phyloP scores from a whole-genome alignment of 768 basidiomycete species.

The Cytidiella melzeri region DNA sequence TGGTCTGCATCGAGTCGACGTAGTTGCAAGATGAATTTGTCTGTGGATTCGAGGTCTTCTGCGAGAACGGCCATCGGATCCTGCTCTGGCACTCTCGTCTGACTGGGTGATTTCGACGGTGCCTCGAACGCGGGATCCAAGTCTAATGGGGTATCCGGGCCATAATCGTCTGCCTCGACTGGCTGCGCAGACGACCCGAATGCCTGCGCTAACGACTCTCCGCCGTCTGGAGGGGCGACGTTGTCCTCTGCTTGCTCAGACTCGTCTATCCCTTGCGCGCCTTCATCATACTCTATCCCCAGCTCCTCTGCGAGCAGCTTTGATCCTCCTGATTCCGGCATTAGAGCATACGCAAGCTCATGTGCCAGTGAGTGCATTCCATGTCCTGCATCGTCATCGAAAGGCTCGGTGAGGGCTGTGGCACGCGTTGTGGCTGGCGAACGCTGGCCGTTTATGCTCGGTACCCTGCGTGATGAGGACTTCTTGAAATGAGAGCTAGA shows the following conservation, averaged over 20 bases:
- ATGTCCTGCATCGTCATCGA: slow-evolving; percentile 37
- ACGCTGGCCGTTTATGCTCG: slow-evolving; percentile 32
- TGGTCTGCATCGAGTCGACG: slow-evolving; percentile 60
- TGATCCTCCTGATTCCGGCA: slow-evolving; percentile 82
- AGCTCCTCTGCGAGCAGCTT: slow-evolving; percentile 82
- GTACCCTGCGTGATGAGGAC: slow-evolving; percentile 24
- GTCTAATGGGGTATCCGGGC: slow-evolving; percentile 27
- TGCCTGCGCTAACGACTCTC: slow-evolving; percentile 13
- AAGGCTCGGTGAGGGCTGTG: slow-evolving; percentile 30
- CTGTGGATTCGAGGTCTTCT: slow-evolving; percentile 69
- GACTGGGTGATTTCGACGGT: slow-evolving; percentile 20
- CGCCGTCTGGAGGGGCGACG: not conserved
- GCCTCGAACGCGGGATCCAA: slow-evolving; percentile 41
- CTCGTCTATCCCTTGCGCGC: slow-evolving; percentile 21
- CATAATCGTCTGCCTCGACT: slow-evolving; percentile 14
- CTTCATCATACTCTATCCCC: slow-evolving; percentile 77
- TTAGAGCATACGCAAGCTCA: slow-evolving; percentile 79
- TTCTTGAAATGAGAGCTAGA: slow-evolving; percentile 26
- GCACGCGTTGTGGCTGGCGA: slow-evolving; percentile 48
- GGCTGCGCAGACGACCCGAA: slow-evolving; percentile 9
- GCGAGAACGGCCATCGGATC: slow-evolving; percentile 73
- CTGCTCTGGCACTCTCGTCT: slow-evolving; percentile 29
- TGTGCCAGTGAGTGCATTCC: slow-evolving; percentile 74
- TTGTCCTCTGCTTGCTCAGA: slow-evolving; percentile 24
- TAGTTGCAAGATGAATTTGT: slow-evolving; percentile 69